These are phyloP conservation scores for Pichia sp. DNA, from an alignment of 1,139 yeast genomes.

Conservation along the genomic window DNA sequence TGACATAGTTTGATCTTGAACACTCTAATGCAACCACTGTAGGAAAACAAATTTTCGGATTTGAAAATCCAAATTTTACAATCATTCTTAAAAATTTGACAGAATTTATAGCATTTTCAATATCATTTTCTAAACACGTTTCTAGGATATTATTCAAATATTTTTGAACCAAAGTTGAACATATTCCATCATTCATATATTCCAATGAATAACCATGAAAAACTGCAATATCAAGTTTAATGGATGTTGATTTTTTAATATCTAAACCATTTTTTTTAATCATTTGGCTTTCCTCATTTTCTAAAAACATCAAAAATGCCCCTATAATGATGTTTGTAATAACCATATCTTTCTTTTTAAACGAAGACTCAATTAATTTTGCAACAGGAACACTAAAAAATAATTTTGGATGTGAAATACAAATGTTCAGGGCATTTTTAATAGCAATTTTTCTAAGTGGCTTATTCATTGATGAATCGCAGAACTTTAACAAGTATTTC, in stretches of 20 bases:
- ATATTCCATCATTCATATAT: constrained; percentile 59
- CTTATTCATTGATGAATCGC: constrained; percentile 31
- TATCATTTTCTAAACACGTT: constrained; percentile 34
- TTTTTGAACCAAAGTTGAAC: constrained; percentile 65
- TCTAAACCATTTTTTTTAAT: constrained; percentile 36
- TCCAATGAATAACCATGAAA: constrained; percentile 47
- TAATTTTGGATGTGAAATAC: constrained; percentile 55
- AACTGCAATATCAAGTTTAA: constrained; percentile 40
- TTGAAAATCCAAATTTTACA: constrained; percentile 61
- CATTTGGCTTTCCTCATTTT: constrained; percentile 44
- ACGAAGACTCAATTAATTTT: constrained; percentile 46
- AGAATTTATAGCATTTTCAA: constrained; percentile 40
- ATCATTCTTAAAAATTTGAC: constrained; percentile 51
- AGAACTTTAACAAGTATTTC: constrained; percentile 50
- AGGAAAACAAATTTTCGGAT: constrained; percentile 64
- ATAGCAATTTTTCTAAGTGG: constrained; percentile 46
- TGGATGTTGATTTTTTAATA: constrained; percentile 30
- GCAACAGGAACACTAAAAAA: constrained; percentile 53
- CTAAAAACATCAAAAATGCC: constrained; percentile 50
- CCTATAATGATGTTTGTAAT: constrained; percentile 47
- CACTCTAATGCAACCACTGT: constrained; percentile 67
- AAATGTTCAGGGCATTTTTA: constrained; percentile 50
- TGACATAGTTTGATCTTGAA: constrained; percentile 41
- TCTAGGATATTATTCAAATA: constrained; percentile 45
- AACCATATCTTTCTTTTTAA: constrained; percentile 32